Conservation (phyloP, 306 rosid genomes). For the Abrus pulchellus region DNA sequence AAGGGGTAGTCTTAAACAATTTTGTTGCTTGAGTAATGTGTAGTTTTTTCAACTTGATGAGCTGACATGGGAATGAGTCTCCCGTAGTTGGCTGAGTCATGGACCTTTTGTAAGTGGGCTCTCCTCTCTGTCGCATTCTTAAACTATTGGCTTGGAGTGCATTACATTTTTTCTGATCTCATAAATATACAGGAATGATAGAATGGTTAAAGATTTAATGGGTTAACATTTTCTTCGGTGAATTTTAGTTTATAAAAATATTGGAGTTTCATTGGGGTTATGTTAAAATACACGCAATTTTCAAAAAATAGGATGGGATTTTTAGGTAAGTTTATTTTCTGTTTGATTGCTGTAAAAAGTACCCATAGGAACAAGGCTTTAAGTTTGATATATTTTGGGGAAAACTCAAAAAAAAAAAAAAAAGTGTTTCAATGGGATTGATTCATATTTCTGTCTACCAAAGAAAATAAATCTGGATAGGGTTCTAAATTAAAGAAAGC, state of each 20-base stretch:
- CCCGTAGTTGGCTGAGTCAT: conserved; percentile 30
- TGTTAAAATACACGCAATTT: conserved; percentile 25
- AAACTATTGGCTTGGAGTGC: background rate
- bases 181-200: conserved; percentile 11
- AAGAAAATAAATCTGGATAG: background rate
- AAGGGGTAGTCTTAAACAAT: conserved; percentile 5
- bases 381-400: conserved; percentile 9
- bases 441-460: background rate
- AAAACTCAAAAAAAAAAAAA: conserved; percentile 1
- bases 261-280: conserved; percentile 27
- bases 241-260: background rate
- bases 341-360: conserved; percentile 20
- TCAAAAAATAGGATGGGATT: conserved; percentile 15
- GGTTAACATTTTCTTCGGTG: conserved; percentile 30
- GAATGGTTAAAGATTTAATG: conserved; percentile 23
- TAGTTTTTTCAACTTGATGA: conserved; percentile 11
- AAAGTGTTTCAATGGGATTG: conserved; percentile 26
- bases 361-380: background rate
- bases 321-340: background rate
- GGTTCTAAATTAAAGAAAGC: conserved; percentile 6
- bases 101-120: conserved; percentile 33
- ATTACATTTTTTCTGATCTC: conserved; percentile 17
- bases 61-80: conserved; percentile 5
- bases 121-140: background rate
- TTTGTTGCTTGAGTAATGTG: background rate